Percentiles rank a stretch among this genome's conserved stretches.
Evolutionary conservation across 2,329 filamentous ascomycete genomes (phyloP).

Genomic region (Paracorniculantispora psalliotae): DNA sequence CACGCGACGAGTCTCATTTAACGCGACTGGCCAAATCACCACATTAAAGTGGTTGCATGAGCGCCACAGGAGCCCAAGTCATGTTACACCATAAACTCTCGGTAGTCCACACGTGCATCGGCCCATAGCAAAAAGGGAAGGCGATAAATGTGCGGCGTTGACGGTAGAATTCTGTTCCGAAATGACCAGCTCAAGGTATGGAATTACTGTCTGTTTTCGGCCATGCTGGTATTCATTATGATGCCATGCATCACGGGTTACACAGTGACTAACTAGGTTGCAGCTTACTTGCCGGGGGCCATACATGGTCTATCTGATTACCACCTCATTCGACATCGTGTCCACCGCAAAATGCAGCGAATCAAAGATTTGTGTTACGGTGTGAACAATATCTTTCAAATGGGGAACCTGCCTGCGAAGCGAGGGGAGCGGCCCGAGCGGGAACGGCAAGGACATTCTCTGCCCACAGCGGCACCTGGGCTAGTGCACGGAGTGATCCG

Average conservation of each 20-base stretch:
- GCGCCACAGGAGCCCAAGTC: conserved; percentile 1
- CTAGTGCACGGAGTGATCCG: neutral
- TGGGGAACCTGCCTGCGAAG: neutral
- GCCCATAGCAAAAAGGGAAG: neutral
- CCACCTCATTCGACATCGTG: too few species aligned
- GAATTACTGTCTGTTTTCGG: neutral
- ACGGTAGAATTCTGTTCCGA: neutral
- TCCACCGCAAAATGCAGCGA: too few species aligned
- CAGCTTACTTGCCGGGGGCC: too few species aligned
- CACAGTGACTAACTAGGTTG: too few species aligned
- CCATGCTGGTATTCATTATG: neutral
- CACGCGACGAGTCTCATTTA: conserved; percentile 6
- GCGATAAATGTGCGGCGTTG: neutral
- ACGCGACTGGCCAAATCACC: neutral
- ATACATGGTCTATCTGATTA: too few species aligned
- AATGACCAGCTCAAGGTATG: neutral
- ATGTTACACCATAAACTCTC: neutral
- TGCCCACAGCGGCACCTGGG: neutral
- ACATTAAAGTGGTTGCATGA: conserved; percentile 6
- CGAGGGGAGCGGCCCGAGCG: neutral
- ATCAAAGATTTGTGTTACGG: too few species aligned
- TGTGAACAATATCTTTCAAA: too few species aligned
- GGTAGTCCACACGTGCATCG: neutral
- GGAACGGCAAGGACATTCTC: neutral
- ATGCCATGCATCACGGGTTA: neutral